These are phyloP conservation scores for Ocimum tenuiflorum DNA, from an alignment of 257 asterid species.

Conservation along the genomic window DNA sequence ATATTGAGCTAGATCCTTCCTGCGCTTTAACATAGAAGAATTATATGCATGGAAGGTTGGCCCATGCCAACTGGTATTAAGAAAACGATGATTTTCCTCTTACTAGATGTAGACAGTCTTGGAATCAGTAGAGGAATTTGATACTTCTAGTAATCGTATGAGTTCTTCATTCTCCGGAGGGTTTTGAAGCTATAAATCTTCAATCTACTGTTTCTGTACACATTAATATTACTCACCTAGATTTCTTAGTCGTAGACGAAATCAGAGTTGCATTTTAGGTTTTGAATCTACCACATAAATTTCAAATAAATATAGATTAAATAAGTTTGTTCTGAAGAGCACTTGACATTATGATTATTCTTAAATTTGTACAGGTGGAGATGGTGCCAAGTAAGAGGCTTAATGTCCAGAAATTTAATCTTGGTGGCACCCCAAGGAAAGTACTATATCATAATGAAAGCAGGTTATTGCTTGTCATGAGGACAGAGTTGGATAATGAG, in stretches of 20 bases:
- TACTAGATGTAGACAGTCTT: not conserved
- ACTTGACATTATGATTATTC: constrained; percentile 8
- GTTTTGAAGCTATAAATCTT: too few relatives aligned
- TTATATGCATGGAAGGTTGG: too few relatives aligned
- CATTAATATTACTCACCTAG: not conserved
- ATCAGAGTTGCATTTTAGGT: not conserved
- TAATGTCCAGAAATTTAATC: constrained; percentile 87
- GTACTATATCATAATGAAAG: constrained; percentile 77
- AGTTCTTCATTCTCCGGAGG: too few relatives aligned
- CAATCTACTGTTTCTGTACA: not conserved
- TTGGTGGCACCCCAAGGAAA: constrained; percentile 96
- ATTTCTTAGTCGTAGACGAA: not conserved
- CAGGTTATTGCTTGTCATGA: constrained; percentile 70
- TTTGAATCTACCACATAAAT: constrained; percentile 7
- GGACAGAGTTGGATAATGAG: constrained; percentile 72
- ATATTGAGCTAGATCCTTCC: not conserved
- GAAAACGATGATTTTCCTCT: not conserved
- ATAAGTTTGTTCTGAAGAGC: not conserved
- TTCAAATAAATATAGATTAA: not conserved
- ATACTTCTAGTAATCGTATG: too few relatives aligned
- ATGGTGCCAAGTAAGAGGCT: constrained; percentile 98
- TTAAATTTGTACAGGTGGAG: constrained; percentile 58
- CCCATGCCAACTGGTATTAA: not conserved
- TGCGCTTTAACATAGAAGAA: not conserved
- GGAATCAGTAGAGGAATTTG: not conserved